Base-by-base conservation (phyloP, 2,329 filamentous ascomycete genomes). In the Periconia digitata region DNA sequence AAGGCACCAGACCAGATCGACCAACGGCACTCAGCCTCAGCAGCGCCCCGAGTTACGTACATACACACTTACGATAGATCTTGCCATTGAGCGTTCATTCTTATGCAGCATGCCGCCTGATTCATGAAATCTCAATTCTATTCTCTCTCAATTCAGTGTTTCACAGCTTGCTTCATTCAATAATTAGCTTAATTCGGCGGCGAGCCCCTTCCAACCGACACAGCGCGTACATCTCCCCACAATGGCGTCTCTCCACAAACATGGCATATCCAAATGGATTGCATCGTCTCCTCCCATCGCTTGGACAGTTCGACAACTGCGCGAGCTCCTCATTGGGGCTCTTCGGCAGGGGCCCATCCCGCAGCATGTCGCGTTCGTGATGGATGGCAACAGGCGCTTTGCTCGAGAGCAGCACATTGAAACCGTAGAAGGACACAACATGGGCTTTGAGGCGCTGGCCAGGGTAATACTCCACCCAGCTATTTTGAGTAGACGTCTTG, bases 381-480 rank as follows among this genome's bases (percentile, higher is more conserved):
- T 99, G 94, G 94, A 99, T 70, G 94, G 94, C 47, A 99, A 99
- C 74, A 80, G 94, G 63, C 87, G 94, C 39, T 99, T 95, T 76
- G 94, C 94, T 13, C 83, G 89, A 53, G 88, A 81, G 54, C 90
- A 94, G 74, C 85, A 92, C 56, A 96, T 99, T 69, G 94, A 99
- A 76, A 96, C 92, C 0, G 86, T 97, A 27, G 92, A 99, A 73
- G 94, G 94, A 20, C 94, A 99, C 70, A 92, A 96, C 69, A 77
- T 95, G 60, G 94, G 94, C 2, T 99, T 97, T 63, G 94, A 99
- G 75, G 92, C 94, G 23, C 78, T 99, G 52, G 94, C 92, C 42
- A 85, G 87, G 67, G 90, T 92, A 76, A 23, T 73, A 35, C 32
- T 47, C 32, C 27, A n/a, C 13, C 1, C 0, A 18, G 34, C 13